phyloP scores from a whole-genome alignment of 805 yeast species.

The Millerago galiae region DNA sequence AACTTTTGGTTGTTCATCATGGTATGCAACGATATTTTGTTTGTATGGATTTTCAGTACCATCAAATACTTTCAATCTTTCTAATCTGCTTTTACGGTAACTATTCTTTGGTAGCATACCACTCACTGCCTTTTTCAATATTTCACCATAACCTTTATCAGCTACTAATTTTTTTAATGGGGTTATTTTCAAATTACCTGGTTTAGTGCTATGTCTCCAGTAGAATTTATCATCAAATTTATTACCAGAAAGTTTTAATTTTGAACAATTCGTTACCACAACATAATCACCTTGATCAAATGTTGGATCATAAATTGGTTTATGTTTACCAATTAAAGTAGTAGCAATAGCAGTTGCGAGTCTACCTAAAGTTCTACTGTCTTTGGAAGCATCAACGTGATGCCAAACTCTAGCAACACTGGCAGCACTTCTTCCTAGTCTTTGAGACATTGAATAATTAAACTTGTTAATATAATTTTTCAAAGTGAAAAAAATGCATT shows the following conservation, averaged over 20 bases:
- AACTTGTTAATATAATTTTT: not conserved
- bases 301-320: slow-evolving; percentile 75
- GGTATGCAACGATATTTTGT: slow-evolving; percentile 77
- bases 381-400: slow-evolving; percentile 85
- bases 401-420: slow-evolving; percentile 92
- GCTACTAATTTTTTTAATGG: slow-evolving; percentile 73
- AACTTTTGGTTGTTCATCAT: slow-evolving; percentile 62
- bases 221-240: slow-evolving; percentile 76
- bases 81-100: slow-evolving; percentile 70
- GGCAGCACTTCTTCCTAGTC: slow-evolving; percentile 43
- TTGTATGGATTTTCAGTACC: slow-evolving; percentile 85
- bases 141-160: slow-evolving; percentile 84
- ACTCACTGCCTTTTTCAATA: slow-evolving; percentile 79
- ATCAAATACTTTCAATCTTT: slow-evolving; percentile 79
- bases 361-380: slow-evolving; percentile 83
- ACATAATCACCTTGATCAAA: slow-evolving; percentile 95
- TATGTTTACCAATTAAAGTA: slow-evolving; percentile 93
- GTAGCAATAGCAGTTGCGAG: slow-evolving; percentile 84
- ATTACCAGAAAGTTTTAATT: slow-evolving; percentile 76
- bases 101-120: slow-evolving; percentile 96
- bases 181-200: slow-evolving; percentile 79
- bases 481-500: slow-evolving; percentile 2
- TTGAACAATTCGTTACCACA: slow-evolving; percentile 88
- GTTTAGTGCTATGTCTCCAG: slow-evolving; percentile 84
- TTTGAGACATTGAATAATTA: slow-evolving; percentile 19